Base-by-base conservation (phyloP, 345 rosid genomes). In the Sisymbrium irio region DNA sequence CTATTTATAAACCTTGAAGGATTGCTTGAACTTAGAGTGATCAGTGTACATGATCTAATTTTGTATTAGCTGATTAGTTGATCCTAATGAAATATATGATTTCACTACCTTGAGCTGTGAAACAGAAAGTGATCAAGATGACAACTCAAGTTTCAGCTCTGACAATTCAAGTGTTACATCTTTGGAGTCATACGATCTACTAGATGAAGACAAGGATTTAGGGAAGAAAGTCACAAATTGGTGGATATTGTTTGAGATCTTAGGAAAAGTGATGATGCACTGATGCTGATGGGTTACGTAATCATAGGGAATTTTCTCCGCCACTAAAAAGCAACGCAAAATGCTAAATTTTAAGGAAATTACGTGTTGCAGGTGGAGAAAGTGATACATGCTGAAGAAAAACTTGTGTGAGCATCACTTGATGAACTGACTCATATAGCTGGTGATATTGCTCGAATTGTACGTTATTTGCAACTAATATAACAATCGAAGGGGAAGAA, bases 31-130 rank as follows among this genome's bases (percentile, higher is more conserved):
- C n/a, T n/a, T n/a, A n/a, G n/a, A n/a, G n/a, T n/a, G n/a, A n/a
- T n/a, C n/a, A n/a, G n/a, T n/a, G n/a, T n/a, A n/a, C n/a, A n/a
- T n/a, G n/a, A 32, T 84, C 78, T 41, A 84, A 71, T 42, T 73
- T 77, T 70, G 81, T 67, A 45, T 73, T 85, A 67, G 69, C 88
- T 47, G 96, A 95, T 79, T n/a, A n/a, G n/a, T n/a, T n/a, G n/a
- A n/a, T n/a, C 99, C 97, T 9, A 93, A 89, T 86, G 98, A 91
- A 80, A 88, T 89, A 70, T 74, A 92, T 77, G 98, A 94, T 84
- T 90, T 89, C 40, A 87, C 85, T 57, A 75, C 82, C 3, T 80
- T 95, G 50, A 89, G 80, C 70, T 79, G 78, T 78, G 92, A 82
- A 57, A 78, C 81, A 4, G 77, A 68, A 61, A 87, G 93, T 20